Conservation (phyloP, 768 basidiomycete genomes). For the Auricularia cornea region DNA sequence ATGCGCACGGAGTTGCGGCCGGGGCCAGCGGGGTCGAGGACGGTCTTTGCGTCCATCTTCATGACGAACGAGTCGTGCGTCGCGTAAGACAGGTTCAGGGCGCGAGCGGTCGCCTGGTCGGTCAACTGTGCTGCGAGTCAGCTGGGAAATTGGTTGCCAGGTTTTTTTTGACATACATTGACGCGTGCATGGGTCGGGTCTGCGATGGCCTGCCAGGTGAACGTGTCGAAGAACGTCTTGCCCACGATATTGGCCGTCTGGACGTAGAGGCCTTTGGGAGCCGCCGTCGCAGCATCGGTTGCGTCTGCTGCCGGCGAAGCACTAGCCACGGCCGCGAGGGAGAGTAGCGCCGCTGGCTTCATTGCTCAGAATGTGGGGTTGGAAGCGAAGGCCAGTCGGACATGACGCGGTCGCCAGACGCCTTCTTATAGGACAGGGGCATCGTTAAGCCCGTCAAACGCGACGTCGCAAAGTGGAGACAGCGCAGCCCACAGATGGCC, state of each 20-base stretch:
- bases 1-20: conserved; percentile 55
- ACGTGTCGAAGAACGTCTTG: conserved; percentile 41
- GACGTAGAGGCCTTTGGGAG: not conserved
- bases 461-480: too few species aligned
- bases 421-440: too few species aligned
- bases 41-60: conserved; percentile 45
- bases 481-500: too few species aligned
- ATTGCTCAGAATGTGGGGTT: too few species aligned
- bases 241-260: conserved; percentile 37
- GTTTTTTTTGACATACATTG: conserved; percentile 28
- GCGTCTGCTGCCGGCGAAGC: too few species aligned
- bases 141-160: not conserved
- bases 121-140: not conserved
- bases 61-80: conserved; percentile 45
- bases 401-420: too few species aligned
- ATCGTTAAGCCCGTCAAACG: too few species aligned
- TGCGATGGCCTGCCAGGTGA: conserved; percentile 38
- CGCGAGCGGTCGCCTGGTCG: conserved; percentile 37
- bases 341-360: too few species aligned
- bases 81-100: conserved; percentile 50
- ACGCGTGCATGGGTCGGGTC: conserved; percentile 65
- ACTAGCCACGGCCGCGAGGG: too few species aligned
- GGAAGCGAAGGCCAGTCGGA: too few species aligned
- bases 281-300: not conserved
- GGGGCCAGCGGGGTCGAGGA: conserved; percentile 37